Conservation (phyloP, 768 basidiomycete genomes). For the Porpolomopsis calyptriformis region DNA sequence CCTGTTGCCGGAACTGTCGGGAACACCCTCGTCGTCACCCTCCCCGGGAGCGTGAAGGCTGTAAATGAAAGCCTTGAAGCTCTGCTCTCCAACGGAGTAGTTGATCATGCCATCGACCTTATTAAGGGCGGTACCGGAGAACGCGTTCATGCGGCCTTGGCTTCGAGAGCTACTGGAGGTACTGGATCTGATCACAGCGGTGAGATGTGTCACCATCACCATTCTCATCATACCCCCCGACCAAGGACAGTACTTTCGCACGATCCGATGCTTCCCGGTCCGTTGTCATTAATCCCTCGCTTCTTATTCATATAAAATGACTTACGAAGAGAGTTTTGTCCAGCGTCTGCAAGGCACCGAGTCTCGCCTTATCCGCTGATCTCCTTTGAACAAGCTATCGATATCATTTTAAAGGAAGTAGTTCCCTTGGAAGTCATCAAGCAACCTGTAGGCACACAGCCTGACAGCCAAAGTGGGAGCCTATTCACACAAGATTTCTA, state of each 20-base stretch:
- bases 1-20: constrained; percentile 69
- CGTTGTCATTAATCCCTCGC: constrained; percentile 17
- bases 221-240: constrained; percentile 35
- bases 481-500: constrained; percentile 19
- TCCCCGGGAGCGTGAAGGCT: constrained; percentile 80
- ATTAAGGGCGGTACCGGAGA: constrained; percentile 58
- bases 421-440: constrained; percentile 28
- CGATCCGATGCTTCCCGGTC: constrained; percentile 61
- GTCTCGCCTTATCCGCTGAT: constrained; percentile 70
- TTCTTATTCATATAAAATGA: neutral
- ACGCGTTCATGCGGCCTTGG: constrained; percentile 43
- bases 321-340: neutral
- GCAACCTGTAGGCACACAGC: constrained; percentile 31
- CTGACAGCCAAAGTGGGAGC: neutral
- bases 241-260: constrained; percentile 53
- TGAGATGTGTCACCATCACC: constrained; percentile 28
- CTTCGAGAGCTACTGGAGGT: constrained; percentile 19
- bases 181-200: constrained; percentile 23
- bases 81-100: constrained; percentile 46
- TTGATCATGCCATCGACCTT: constrained; percentile 64
- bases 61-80: constrained; percentile 68
- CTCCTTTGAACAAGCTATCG: constrained; percentile 53
- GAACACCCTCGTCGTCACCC: constrained; percentile 60
- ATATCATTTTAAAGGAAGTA: constrained; percentile 40
- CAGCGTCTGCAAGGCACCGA: constrained; percentile 63